phyloP scores from a whole-genome alignment of 176 grass and related monocot genomes.

The Aegilops speltoides region DNA sequence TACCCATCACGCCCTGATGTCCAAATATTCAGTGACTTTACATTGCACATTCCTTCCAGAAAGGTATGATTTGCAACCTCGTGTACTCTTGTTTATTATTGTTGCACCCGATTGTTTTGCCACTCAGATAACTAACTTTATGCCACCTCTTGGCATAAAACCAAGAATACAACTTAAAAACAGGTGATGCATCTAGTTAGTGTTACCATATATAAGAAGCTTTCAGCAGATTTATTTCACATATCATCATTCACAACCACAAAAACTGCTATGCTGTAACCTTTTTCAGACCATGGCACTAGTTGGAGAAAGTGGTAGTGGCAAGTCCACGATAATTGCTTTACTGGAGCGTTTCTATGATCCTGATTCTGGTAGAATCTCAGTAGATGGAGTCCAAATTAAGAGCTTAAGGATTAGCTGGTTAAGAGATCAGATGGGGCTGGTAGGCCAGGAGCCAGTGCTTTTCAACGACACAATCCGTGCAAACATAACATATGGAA shows the following conservation, averaged over 20 bases:
- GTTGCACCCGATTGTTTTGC: not conserved
- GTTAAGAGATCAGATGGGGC: slow-evolving; percentile 53
- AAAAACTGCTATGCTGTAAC: not conserved
- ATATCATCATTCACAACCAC: not conserved
- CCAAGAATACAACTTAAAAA: not conserved
- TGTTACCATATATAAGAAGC: not conserved
- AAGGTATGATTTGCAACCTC: slow-evolving; percentile 43
- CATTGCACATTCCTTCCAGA: slow-evolving; percentile 46
- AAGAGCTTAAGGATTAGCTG: slow-evolving; percentile 45
- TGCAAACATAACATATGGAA: slow-evolving; percentile 50
- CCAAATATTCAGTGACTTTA: slow-evolving; percentile 59
- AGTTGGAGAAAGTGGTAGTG: slow-evolving; percentile 72
- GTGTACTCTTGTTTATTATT: not conserved
- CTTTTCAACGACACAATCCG: slow-evolving; percentile 63
- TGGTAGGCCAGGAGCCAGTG: slow-evolving; percentile 58
- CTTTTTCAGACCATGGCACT: slow-evolving; percentile 56
- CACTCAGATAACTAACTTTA: not conserved
- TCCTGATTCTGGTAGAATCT: slow-evolving; percentile 52
- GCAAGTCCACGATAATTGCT: slow-evolving; percentile 70
- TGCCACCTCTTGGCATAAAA: not conserved
- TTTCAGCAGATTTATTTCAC: not conserved
- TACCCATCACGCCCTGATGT: slow-evolving; percentile 63
- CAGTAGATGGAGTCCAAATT: slow-evolving; percentile 53
- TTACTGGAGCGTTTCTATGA: slow-evolving; percentile 77
- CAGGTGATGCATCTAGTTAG: not conserved